A percentile compares a stretch with the other conserved stretches of the same genome.
phyloP scores from a whole-genome alignment of 805 yeast species.

The Blastobotrys mokoenaii region DNA sequence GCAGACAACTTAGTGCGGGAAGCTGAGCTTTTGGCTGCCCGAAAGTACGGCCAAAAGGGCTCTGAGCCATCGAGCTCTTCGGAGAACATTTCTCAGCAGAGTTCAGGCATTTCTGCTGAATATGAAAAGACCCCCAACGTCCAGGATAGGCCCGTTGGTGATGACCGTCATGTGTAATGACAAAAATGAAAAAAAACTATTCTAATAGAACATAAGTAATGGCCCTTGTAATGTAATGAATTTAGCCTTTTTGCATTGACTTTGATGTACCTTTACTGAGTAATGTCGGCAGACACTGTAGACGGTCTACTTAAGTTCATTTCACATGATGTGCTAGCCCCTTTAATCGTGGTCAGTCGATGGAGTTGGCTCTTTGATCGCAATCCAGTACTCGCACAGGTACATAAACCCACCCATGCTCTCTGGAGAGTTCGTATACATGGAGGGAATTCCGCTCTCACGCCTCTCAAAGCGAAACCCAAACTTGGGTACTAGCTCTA shows the following conservation, averaged over 20 bases:
- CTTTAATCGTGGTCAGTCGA: too few species aligned
- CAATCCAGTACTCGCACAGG: constrained; percentile 64
- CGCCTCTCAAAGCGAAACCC: constrained; percentile 45
- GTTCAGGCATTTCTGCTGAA: too few species aligned
- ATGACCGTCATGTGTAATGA: background rate
- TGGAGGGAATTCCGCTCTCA: constrained; percentile 37
- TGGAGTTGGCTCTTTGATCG: constrained; percentile 27
- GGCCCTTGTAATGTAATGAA: too few species aligned
- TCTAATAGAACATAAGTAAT: background rate
- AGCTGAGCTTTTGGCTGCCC: constrained; percentile 15
- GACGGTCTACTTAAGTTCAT: too few species aligned
- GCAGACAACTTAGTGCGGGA: constrained; percentile 16
- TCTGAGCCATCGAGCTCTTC: background rate
- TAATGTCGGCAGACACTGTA: too few species aligned
- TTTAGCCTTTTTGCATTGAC: too few species aligned
- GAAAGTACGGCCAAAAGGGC: constrained; percentile 5
- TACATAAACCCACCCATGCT: constrained; percentile 50
- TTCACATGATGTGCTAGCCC: too few species aligned
- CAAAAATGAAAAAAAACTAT: background rate
- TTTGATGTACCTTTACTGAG: too few species aligned
- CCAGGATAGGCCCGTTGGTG: too few species aligned
- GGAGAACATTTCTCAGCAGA: background rate
- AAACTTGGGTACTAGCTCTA: constrained; percentile 35
- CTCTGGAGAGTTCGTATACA: constrained; percentile 43
- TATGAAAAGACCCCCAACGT: too few species aligned